Conservation (phyloP, 2,329 filamentous ascomycete genomes). For the Diaporthe amygdali region DNA sequence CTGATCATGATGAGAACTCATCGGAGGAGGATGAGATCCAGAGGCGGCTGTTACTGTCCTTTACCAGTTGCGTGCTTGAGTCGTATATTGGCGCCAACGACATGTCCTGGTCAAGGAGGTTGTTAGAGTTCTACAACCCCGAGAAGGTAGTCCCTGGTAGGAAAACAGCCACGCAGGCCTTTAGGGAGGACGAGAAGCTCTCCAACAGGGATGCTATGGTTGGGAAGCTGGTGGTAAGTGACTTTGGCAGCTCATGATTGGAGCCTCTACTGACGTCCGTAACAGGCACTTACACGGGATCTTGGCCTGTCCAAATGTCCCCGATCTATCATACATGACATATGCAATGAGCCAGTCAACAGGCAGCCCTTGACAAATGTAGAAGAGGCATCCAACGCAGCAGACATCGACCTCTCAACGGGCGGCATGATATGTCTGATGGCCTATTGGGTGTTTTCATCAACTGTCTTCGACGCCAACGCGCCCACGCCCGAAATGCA, state of each 20-base stretch:
- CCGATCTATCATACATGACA: constrained; percentile 50
- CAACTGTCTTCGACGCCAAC: constrained; percentile 64
- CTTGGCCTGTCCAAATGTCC: constrained; percentile 57
- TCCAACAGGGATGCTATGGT: constrained; percentile 68
- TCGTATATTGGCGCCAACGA: constrained; percentile 69
- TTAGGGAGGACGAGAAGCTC: constrained; percentile 66
- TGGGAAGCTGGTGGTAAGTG: constrained; percentile 72
- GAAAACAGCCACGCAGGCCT: constrained; percentile 66
- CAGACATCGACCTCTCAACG: constrained; percentile 62
- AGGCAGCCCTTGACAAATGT: constrained; percentile 48
- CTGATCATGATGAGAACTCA: constrained; percentile 55
- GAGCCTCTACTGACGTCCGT: constrained; percentile 22
- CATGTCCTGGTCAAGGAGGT: constrained; percentile 65
- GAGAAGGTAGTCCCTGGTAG: constrained; percentile 66
- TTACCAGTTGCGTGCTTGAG: constrained; percentile 79
- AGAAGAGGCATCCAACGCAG: constrained; percentile 38
- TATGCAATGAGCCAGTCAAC: constrained; percentile 46
- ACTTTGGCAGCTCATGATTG: background rate
- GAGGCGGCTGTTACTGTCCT: constrained; percentile 71
- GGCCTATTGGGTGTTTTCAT: constrained; percentile 67
- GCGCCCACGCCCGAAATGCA: constrained; percentile 57
- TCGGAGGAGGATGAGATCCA: constrained; percentile 65
- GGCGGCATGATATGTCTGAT: constrained; percentile 64
- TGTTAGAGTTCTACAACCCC: constrained; percentile 73
- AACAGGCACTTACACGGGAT: constrained; percentile 66